These are phyloP conservation scores for Phytomonas francai DNA, from an alignment of 208 protist genomes.

Conservation along the genomic window DNA sequence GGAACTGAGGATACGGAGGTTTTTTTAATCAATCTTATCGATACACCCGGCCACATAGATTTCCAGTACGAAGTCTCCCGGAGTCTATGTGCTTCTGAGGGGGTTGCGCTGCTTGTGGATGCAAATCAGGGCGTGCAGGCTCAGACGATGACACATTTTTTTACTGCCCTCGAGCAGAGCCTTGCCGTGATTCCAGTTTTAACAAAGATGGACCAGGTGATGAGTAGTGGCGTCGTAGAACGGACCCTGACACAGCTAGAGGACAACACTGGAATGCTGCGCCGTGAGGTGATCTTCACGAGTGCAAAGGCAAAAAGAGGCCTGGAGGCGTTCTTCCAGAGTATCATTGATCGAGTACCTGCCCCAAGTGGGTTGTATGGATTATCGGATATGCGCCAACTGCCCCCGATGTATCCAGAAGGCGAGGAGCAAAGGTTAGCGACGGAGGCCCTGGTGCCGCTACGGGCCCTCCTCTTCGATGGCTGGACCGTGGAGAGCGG, in stretches of 20 bases:
- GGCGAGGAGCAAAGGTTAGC: constrained; percentile 38
- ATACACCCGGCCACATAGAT: constrained; percentile 97
- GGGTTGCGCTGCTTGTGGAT: constrained; percentile 90
- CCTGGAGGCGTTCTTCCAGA: constrained; percentile 79
- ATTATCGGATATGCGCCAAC: constrained; percentile 74
- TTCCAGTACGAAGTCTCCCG: constrained; percentile 97
- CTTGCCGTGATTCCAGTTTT: constrained; percentile 84
- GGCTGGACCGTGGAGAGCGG: constrained; percentile 91
- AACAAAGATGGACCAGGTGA: constrained; percentile 85
- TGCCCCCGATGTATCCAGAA: constrained; percentile 52
- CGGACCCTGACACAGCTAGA: constrained; percentile 74
- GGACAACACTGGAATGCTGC: constrained; percentile 78
- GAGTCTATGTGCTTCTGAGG: constrained; percentile 90
- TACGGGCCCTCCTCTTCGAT: constrained; percentile 95
- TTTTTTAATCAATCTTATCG: constrained; percentile 96
- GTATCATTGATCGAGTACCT: constrained; percentile 90
- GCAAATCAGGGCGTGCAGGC: constrained; percentile 91
- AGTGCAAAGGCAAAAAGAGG: constrained; percentile 90
- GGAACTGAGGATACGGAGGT: constrained; percentile 17
- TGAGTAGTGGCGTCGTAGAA: constrained; percentile 63
- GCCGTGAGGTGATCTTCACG: constrained; percentile 80
- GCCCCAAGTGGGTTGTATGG: constrained; percentile 39
- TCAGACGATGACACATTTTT: constrained; percentile 96
- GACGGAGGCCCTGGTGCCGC: constrained; percentile 54
- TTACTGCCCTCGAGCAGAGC: constrained; percentile 86